Evolutionary conservation across 371 early-diverging fungal species (phyloP).

Genomic region (Circinella minor): DNA sequence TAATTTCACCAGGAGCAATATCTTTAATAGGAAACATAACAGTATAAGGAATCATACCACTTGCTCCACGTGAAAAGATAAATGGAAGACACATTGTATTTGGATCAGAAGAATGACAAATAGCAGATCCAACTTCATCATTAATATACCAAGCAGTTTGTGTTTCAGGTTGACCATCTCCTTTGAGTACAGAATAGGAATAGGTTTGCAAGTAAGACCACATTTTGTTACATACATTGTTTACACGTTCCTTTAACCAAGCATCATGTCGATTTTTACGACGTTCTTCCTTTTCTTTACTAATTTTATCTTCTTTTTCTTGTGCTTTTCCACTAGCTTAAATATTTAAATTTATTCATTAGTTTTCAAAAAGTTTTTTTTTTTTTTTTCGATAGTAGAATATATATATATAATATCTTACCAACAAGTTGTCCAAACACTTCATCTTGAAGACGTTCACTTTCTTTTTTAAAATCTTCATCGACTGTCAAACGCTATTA

Average conservation of each 20-base stretch:
- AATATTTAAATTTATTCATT: too few relatives aligned
- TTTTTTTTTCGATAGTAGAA: background rate
- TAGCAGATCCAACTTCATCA: slow-evolving; percentile 60
- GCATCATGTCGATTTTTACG: slow-evolving; percentile 30
- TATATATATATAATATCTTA: slow-evolving; percentile 21
- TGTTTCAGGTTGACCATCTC: slow-evolving; percentile 54
- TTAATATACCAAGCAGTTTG: slow-evolving; percentile 63
- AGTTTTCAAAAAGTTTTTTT: background rate
- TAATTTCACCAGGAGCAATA: slow-evolving; percentile 50
- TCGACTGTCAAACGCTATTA: slow-evolving; percentile 44
- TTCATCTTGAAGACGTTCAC: slow-evolving; percentile 47
- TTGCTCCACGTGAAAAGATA: slow-evolving; percentile 61
- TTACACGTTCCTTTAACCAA: slow-evolving; percentile 29
- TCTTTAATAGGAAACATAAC: slow-evolving; percentile 63
- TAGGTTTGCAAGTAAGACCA: slow-evolving; percentile 65
- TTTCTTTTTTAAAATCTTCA: slow-evolving; percentile 42
- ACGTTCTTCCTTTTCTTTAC: slow-evolving; percentile 36
- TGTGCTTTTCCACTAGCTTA: slow-evolving; percentile 47
- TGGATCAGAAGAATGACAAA: slow-evolving; percentile 59
- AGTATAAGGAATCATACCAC: slow-evolving; percentile 61
- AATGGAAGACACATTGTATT: slow-evolving; percentile 61
- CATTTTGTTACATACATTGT: slow-evolving; percentile 47
- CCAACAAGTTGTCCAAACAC: slow-evolving; percentile 44
- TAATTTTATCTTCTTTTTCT: slow-evolving; percentile 50
- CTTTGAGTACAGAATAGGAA: slow-evolving; percentile 58